These are phyloP conservation scores for Groenewaldozyma salmanticensis DNA, from an alignment of 805 yeast genomes.

Conservation along the genomic window DNA sequence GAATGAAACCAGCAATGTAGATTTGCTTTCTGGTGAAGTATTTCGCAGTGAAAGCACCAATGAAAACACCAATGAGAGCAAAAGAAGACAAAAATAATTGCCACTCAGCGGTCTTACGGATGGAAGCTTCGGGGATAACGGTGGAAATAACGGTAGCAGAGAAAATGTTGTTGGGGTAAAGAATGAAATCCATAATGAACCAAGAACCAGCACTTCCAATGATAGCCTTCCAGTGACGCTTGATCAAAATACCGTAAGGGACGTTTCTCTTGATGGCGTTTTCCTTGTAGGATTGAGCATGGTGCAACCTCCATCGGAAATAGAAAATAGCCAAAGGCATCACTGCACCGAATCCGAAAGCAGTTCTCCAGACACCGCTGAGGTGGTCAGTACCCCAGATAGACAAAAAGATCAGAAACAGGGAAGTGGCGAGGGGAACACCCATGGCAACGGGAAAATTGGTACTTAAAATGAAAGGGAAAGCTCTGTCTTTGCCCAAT, in stretches of 20 bases:
- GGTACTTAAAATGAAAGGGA: slow-evolving; percentile 3
- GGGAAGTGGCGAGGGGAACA: slow-evolving; percentile 70
- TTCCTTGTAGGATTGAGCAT: slow-evolving; percentile 53
- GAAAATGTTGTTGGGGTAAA: slow-evolving; percentile 78
- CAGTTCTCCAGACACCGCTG: slow-evolving; percentile 57
- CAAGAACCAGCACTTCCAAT: slow-evolving; percentile 62
- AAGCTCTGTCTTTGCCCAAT: slow-evolving; percentile 6
- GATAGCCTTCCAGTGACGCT: slow-evolving; percentile 78
- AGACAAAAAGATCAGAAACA: slow-evolving; percentile 70
- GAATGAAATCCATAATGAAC: slow-evolving; percentile 84
- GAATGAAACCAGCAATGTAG: slow-evolving; percentile 58
- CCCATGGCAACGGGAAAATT: slow-evolving; percentile 80
- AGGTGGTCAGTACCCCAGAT: slow-evolving; percentile 34
- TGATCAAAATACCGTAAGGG: slow-evolving; percentile 52
- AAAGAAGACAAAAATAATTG: slow-evolving; percentile 75
- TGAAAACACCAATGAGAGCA: slow-evolving; percentile 81
- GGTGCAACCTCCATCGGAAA: slow-evolving; percentile 61
- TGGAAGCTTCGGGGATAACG: slow-evolving; percentile 48
- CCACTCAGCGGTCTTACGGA: slow-evolving; percentile 76
- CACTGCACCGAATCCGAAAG: slow-evolving; percentile 65
- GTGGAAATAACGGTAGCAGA: slow-evolving; percentile 60
- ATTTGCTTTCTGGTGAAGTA: slow-evolving; percentile 61
- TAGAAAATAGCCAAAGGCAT: slow-evolving; percentile 66
- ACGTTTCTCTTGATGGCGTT: slow-evolving; percentile 52
- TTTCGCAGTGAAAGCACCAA: slow-evolving; percentile 67